A percentile compares a stretch with the other conserved stretches of the same genome.
phyloP scores from a whole-genome alignment of 164 flowering plant genomes.

The Paratinospora sagittata region DNA sequence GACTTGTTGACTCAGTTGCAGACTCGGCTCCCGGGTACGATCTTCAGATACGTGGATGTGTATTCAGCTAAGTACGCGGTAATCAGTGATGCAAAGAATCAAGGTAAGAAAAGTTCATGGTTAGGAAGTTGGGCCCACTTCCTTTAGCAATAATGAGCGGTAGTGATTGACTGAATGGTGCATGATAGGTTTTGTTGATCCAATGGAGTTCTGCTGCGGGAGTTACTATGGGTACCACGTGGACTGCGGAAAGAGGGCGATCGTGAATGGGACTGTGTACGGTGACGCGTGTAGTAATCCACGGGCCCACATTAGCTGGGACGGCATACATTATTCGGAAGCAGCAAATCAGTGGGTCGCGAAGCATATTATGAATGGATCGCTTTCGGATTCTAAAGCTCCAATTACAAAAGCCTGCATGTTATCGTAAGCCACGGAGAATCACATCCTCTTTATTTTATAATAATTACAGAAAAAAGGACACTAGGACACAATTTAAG shows the following conservation, averaged over 20 bases:
- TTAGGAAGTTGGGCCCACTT: background rate
- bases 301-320: conserved; percentile 55
- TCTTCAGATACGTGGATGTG: conserved; percentile 54
- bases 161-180: background rate
- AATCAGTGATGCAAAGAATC: conserved; percentile 37
- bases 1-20: conserved; percentile 30
- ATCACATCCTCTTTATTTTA: too few relatives aligned
- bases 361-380: conserved; percentile 35
- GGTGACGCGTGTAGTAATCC: conserved; percentile 50
- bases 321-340: conserved; percentile 62
- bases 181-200: conserved; percentile 55
- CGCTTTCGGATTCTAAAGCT: conserved; percentile 33
- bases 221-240: conserved; percentile 34
- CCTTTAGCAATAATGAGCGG: background rate
- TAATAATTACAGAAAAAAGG: too few relatives aligned
- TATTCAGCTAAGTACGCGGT: conserved; percentile 53
- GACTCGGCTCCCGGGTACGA: conserved; percentile 29
- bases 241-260: conserved; percentile 38
- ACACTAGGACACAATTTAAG: too few relatives aligned
- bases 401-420: conserved; percentile 21
- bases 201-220: conserved; percentile 51
- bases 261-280: conserved; percentile 50
- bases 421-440: background rate
- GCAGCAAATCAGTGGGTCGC: conserved; percentile 54
- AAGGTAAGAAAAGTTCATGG: conserved; percentile 29